Base-by-base conservation (phyloP, 441 rosid genomes). In the Rhodomyrtus psidioides region DNA sequence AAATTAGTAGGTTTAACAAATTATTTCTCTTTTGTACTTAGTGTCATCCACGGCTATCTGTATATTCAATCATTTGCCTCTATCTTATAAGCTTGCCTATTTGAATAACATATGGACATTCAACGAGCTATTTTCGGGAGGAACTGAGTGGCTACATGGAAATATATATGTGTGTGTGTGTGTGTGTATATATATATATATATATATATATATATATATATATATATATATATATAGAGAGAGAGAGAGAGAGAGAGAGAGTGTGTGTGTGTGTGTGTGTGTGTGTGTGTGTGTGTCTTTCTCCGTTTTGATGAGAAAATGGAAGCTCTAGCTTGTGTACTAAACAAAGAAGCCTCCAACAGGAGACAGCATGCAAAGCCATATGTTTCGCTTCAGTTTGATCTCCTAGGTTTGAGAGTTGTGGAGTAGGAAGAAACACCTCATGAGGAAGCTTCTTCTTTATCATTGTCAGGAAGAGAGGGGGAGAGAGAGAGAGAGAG, bases 341-440 rank as follows among this genome's bases (percentile, higher is more conserved):
- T 70, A 70, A 65, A 70, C 79, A 70, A 70, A 70, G 79, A 21
- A 70, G 49, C 79, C 49, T 70, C 79, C 49, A 10, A 70, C 49
- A 10, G 79, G 79, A 70, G 49, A 70, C 49, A 39, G 79, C 21
- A 39, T 70, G 79, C 79, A 70, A 70, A 70, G 49, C 49, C 79
- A 42, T 70, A 6, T 70, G 79, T 70, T 70, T 70, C 79, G 79
- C 49, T 39, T 70, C 79, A 70, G 23, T 70, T 70, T 70, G 79
- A 42, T 70, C 49, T 39, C 79, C 49, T 39, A 70, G 49, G 34
- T 65, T 65, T 34, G 46, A 65, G 24, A 65, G 46, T 34, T 65
- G 79, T 81, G 84, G 90, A 88, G 89, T 88, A 87, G 39, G 44
- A 86, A 84, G 86, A n/a, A 90, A 89, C 91, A 91, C 93, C 93